Base-by-base conservation (phyloP, 1,284 basidiomycete genomes). In the Caloboletus inedulis region DNA sequence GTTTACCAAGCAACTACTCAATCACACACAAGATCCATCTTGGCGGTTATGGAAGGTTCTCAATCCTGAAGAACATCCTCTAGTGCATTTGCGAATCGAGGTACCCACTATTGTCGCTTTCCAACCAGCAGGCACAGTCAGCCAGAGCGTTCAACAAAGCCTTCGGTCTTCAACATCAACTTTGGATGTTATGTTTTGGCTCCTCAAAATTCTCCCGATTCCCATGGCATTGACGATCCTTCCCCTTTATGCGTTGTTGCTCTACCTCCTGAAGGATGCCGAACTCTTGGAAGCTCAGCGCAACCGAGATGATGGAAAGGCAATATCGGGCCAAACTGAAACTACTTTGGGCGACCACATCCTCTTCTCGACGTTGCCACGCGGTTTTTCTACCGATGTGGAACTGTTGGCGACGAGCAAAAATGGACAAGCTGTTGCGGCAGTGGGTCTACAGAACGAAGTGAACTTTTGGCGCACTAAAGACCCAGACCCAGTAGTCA, bases 191-290 rank as follows among this genome's bases (percentile, higher is more conserved):
- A 60, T 91, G 7, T 72, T 86, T 43, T 89, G 90, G 82, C 71
- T 91, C 34, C 62, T 89, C 65, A 91, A 91, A 70, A 87, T 94
- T 55, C 84, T 97, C 64, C 74, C 94, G 2, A 69, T 93, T 1
- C 96, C 96, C 0, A 96, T 97, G 63, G 80, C 84, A 2, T 77
- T 78, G 2, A 96, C 94, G 0, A 89, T 89, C 3, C 73, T 80
- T 31, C 69, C 82, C 2, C 77, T 98, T 3, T 98, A 91, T 68
- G 77, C 81, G 8, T 72, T 98, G 19, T 74, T 97, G 13, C 77
- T 92, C n/a, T 95, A 95, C 66, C 78, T 99, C 1, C 76, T 98
- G 53, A 96, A 96, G 72, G 89, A 97, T 59, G 84, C 93, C 1
- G 94, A 98, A 55, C 79, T 94, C 2, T 79, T 98, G 14, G 94